A percentile compares a stretch with the other conserved stretches of the same genome.
phyloP scores from a whole-genome alignment of 1,284 basidiomycete species.

The Ustilago vetiveriae region DNA sequence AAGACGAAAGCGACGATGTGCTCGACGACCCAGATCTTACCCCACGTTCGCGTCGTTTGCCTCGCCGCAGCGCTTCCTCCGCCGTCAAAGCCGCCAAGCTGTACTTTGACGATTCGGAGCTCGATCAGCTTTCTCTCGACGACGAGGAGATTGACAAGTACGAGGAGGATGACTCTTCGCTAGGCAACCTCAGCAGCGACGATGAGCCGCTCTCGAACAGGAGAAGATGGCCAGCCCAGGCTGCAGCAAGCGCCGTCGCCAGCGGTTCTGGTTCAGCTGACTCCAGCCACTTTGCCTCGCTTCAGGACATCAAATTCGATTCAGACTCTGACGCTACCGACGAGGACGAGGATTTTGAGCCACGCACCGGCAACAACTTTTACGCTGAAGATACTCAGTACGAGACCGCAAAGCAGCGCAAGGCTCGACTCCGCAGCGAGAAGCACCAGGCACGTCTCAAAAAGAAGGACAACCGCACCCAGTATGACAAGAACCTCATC shows the following conservation, averaged over 20 bases:
- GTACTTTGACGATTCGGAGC: slow-evolving; percentile 10
- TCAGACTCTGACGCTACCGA: slow-evolving; percentile 24
- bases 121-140: slow-evolving; percentile 7
- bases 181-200: slow-evolving; percentile 28
- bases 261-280: slow-evolving; percentile 20
- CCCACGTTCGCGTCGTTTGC: slow-evolving; percentile 31
- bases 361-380: slow-evolving; percentile 23
- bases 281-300: slow-evolving; percentile 22
- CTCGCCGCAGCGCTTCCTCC: slow-evolving; percentile 28
- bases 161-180: slow-evolving; percentile 7
- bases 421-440: slow-evolving; percentile 42
- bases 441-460: slow-evolving; percentile 36
- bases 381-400: slow-evolving; percentile 46
- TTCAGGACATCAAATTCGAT: slow-evolving; percentile 17
- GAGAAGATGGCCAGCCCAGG: slow-evolving; percentile 2
- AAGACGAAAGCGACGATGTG: slow-evolving; percentile 37
- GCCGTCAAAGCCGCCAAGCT: slow-evolving; percentile 15
- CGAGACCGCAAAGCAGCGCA: slow-evolving; percentile 59
- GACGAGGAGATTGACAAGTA: slow-evolving; percentile 9
- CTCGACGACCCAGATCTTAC: slow-evolving; percentile 18
- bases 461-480: slow-evolving; percentile 30
- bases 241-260: neutral
- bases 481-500: slow-evolving; percentile 36
- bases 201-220: slow-evolving; percentile 26
- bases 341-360: slow-evolving; percentile 26